Evolutionary conservation across 2,329 filamentous ascomycete species (phyloP), one percentile per base, ranked within the genome.

Genomic region (Sclerotinia trifoliorum): DNA sequence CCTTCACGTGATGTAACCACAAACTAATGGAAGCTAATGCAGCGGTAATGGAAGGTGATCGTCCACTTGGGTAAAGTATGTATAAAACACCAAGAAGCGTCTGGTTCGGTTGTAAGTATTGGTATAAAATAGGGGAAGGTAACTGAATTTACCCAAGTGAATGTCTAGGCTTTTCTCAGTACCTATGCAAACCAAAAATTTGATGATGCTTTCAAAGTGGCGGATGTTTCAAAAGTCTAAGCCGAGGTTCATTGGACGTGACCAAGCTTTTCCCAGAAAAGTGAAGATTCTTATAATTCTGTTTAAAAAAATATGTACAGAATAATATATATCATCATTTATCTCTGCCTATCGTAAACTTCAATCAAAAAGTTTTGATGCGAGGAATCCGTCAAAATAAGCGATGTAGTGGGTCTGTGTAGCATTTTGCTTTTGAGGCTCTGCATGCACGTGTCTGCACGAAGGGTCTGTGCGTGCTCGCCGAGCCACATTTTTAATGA

Each of bases 291-390:
- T 55, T 21, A 7, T 56, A 5, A 35, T 35, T 13, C 19, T 15
- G 17, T 39, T 11, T 8, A 32, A 11, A n/a, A n/a, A 32, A 55
- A n/a, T 13, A 55, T 5, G 29, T 55, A 35, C 32, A 42, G 39
- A 42, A 42, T 42, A 42, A 49, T 35, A 8, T 35, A 49, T 61
- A 32, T 49, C 3, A 24, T 49, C 8, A 46, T 19, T 42, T 42
- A 39, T 57, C 54, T 35, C n/a, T n/a, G 29, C n/a, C n/a, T 13
- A 21, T 17, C 29, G 15, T 11, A 15, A 57, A n/a, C n/a, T 57
- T 44, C 21, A 29, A 61, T 48, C 44, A 35, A 49, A 62, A 62
- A 32, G 29, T 62, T 62, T 61, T 62, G 44, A 49, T 24, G 44
- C 19, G n/a, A 29, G 26, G 42, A 61, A 11, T 26, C 26, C 32